Evolutionary conservation across 176 grass and related monocot genomes (phyloP).

Genomic region (Eleusine indica): DNA sequence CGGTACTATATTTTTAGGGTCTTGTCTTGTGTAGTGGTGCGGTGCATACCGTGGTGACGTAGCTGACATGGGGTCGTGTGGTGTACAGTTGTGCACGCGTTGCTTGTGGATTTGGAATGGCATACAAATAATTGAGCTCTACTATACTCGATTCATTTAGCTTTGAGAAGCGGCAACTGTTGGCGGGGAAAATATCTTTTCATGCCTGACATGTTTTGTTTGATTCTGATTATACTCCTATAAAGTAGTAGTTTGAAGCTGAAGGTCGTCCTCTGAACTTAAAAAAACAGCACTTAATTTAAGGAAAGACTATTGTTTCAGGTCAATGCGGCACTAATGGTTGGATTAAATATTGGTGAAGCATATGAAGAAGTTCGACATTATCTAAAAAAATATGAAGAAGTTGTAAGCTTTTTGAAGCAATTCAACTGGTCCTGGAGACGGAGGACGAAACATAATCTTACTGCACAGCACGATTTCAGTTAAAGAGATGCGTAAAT

Average conservation of each 20-base stretch:
- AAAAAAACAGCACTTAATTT: neutral
- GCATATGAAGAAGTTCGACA: constrained; percentile 7
- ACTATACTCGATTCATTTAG: neutral
- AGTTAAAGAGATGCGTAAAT: no score
- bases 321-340: constrained; percentile 3
- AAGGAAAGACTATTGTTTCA: constrained; percentile 11
- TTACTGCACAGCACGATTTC: no score
- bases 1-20: neutral
- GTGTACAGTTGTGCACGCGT: constrained; percentile 37
- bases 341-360: neutral
- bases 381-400: neutral
- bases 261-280: neutral
- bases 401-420: constrained; percentile 14
- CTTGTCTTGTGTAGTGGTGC: constrained; percentile 17
- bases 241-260: constrained; percentile 3
- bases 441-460: no score
- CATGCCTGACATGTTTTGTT: neutral
- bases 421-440: neutral
- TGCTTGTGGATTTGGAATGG: constrained; percentile 37
- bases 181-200: constrained; percentile 15
- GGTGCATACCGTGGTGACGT: constrained; percentile 33
- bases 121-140: constrained; percentile 18
- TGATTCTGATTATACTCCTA: neutral
- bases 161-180: neutral
- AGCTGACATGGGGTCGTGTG: neutral